Conservation (phyloP, 2,329 filamentous ascomycete species). For the Alternaria metachromatica region DNA sequence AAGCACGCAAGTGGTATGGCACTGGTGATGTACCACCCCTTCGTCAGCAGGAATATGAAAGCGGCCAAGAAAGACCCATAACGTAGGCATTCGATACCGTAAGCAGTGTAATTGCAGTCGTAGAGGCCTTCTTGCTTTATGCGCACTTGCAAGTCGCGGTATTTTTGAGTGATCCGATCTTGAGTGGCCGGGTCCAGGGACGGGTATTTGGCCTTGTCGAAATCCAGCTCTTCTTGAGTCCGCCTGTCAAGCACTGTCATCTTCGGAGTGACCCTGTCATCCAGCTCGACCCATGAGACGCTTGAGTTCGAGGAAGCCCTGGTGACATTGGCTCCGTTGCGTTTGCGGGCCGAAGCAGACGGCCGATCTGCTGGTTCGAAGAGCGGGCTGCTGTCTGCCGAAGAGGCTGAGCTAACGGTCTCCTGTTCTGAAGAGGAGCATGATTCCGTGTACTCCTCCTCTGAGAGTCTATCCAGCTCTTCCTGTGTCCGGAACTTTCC, state of each 20-base stretch:
- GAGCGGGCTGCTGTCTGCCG: constrained; percentile 63
- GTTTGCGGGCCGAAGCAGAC: constrained; percentile 44
- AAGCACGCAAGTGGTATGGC: constrained; percentile 79
- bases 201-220: constrained; percentile 83
- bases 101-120: constrained; percentile 81
- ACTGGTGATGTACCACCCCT: constrained; percentile 62
- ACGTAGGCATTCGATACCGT: constrained; percentile 74
- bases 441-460: constrained; percentile 39
- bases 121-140: constrained; percentile 80
- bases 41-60: constrained; percentile 59
- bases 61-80: constrained; percentile 72
- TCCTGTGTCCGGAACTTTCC: constrained; percentile 71
- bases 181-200: constrained; percentile 76
- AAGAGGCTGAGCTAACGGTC: constrained; percentile 52
- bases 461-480: constrained; percentile 44
- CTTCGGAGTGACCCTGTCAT: constrained; percentile 50
- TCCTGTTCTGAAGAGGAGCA: constrained; percentile 34
- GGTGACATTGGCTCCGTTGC: constrained; percentile 45
- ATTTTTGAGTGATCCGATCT: constrained; percentile 77
- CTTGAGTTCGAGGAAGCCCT: constrained; percentile 65
- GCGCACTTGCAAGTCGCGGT: constrained; percentile 75
- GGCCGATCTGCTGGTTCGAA: constrained; percentile 61
- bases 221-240: constrained; percentile 75
- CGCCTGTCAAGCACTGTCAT: constrained; percentile 73
- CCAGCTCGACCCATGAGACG: constrained; percentile 59